Evolutionary conservation across 495 filamentous ascomycete species (phyloP).

Genomic region (Lasiosphaeris hirsuta): DNA sequence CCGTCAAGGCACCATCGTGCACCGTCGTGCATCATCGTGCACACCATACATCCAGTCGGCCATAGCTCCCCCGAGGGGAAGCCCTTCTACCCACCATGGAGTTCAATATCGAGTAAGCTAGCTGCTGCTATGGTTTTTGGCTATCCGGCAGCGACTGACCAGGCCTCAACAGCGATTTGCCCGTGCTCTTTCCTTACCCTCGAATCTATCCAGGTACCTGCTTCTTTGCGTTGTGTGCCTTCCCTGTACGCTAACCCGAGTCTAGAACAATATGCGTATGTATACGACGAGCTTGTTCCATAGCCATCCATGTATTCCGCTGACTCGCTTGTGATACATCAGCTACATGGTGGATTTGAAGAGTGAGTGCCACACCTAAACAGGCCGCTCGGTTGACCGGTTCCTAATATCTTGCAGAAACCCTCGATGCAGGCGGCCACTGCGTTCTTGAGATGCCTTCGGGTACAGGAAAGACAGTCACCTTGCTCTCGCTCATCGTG

Average conservation of each 20-base stretch:
- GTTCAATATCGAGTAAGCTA: constrained; percentile 78
- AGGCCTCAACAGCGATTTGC: constrained; percentile 63
- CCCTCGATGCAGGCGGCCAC: constrained; percentile 90
- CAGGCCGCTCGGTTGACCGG: not conserved
- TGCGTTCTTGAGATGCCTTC: constrained; percentile 99
- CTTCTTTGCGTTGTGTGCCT: not conserved
- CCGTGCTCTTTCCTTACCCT: constrained; percentile 94
- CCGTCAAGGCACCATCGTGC: too few species aligned
- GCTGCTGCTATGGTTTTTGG: not conserved
- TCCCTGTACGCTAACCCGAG: constrained; percentile 8
- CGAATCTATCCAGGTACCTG: constrained; percentile 77
- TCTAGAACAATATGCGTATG: constrained; percentile 83
- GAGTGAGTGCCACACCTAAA: constrained; percentile 40
- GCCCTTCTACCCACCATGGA: constrained; percentile 58
- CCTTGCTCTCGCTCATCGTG: constrained; percentile 89
- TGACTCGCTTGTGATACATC: not conserved
- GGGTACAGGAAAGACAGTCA: constrained; percentile 98
- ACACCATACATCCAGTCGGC: too few species aligned
- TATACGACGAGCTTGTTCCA: constrained; percentile 9
- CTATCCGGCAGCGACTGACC: constrained; percentile 7
- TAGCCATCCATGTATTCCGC: not conserved
- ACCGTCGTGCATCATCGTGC: too few species aligned
- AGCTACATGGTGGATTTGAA: constrained; percentile 99
- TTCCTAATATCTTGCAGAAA: constrained; percentile 45
- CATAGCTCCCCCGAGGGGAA: not conserved